phyloP scores from a whole-genome alignment of 2,329 filamentous ascomycete species.

The Diaporthe ampelina region DNA sequence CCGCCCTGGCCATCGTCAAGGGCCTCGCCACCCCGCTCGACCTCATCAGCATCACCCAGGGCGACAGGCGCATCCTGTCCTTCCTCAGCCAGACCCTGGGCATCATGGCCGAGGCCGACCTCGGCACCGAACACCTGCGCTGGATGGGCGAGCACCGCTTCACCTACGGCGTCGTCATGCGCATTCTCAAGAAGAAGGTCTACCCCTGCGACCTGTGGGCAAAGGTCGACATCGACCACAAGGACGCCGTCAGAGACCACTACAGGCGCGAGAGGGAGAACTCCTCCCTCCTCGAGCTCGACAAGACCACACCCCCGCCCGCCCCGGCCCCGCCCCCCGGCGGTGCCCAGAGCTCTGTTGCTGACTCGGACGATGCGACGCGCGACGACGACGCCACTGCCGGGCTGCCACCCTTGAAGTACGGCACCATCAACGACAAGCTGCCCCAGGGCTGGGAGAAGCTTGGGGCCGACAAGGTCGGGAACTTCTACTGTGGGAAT shows the following conservation, averaged over 20 bases:
- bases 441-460: constrained; percentile 84
- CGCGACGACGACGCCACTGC: constrained; percentile 51
- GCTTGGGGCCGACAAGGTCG: constrained; percentile 80
- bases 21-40: constrained; percentile 88
- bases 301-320: constrained; percentile 39
- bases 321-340: constrained; percentile 43
- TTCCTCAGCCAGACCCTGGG: constrained; percentile 94
- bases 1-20: constrained; percentile 89
- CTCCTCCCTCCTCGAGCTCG: constrained; percentile 22
- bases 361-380: constrained; percentile 38
- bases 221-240: constrained; percentile 84
- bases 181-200: constrained; percentile 80
- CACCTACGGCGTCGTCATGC: constrained; percentile 84
- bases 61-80: constrained; percentile 79
- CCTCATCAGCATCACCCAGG: constrained; percentile 89
- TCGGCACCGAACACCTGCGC: constrained; percentile 89
- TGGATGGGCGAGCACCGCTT: constrained; percentile 95
- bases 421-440: constrained; percentile 83
- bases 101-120: constrained; percentile 89
- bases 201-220: constrained; percentile 93
- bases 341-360: constrained; percentile 18
- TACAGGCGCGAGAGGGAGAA: constrained; percentile 66
- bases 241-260: constrained; percentile 79
- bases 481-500: constrained; percentile 95
- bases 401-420: constrained; percentile 80